Conservation (phyloP, 2,329 filamentous ascomycete genomes). For the Aureobasidium sp. region DNA sequence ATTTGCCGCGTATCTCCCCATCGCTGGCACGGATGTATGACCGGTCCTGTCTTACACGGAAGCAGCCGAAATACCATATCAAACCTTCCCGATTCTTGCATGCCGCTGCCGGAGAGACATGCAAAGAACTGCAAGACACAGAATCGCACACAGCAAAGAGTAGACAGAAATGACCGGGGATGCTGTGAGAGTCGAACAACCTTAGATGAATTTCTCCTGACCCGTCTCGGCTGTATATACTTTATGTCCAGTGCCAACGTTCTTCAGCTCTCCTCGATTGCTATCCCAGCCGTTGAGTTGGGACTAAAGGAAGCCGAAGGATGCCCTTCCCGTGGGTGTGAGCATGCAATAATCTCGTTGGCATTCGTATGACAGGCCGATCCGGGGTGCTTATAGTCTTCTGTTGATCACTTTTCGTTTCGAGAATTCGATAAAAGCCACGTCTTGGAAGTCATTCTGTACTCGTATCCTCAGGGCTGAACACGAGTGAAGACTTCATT, state of each 20-base stretch:
- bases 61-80: constrained; percentile 6
- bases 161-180: background rate
- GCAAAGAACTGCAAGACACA: background rate
- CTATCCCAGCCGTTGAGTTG: background rate
- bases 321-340: background rate
- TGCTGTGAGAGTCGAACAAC: background rate
- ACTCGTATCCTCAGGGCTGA: background rate
- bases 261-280: background rate
- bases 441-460: background rate
- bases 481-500: background rate
- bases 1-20: background rate
- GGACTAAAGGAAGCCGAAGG: background rate
- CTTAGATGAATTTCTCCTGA: background rate
- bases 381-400: background rate
- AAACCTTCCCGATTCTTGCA: constrained; percentile 3
- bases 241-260: background rate
- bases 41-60: background rate
- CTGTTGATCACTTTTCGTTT: constrained; percentile 2
- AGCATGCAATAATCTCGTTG: background rate
- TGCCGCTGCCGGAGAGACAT: background rate
- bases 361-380: background rate
- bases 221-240: background rate
- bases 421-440: constrained; percentile 8
- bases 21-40: background rate
- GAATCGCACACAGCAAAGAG: background rate